Conservation (phyloP, 208 protist species). For the Acanthamoeba castellanii region DNA sequence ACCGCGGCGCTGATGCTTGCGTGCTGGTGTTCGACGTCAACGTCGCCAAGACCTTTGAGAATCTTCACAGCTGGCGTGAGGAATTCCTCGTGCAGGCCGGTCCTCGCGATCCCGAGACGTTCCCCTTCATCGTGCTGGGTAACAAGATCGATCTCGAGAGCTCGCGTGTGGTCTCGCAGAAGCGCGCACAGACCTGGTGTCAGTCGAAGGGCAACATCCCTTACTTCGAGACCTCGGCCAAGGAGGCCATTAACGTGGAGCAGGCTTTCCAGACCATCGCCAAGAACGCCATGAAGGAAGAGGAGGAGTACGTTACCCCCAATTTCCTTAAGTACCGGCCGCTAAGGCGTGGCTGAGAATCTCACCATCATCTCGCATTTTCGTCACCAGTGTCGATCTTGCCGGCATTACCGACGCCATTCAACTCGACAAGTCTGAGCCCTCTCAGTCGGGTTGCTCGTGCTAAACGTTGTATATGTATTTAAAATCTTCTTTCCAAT, state of each 20-base stretch:
- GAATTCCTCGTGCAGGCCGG: conserved; percentile 97
- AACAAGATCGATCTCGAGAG: conserved; percentile 99
- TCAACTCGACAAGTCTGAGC: conserved; percentile 66
- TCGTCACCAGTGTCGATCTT: conserved; percentile 36
- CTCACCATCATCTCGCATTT: neutral
- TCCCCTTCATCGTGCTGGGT: conserved; percentile 98
- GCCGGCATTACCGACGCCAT: conserved; percentile 58
- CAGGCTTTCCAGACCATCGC: conserved; percentile 96
- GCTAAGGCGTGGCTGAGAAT: neutral
- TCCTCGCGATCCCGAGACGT: conserved; percentile 92
- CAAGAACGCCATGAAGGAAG: conserved; percentile 87
- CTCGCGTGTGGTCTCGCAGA: conserved; percentile 90
- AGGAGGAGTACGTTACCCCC: conserved; percentile 72
- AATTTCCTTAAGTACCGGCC: too few species aligned
- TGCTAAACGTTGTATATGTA: conserved; percentile 68
- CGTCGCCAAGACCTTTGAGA: conserved; percentile 91
- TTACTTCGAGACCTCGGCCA: conserved; percentile 99
- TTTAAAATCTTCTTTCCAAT: neutral
- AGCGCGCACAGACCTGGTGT: conserved; percentile 97
- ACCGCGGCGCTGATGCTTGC: conserved; percentile 98
- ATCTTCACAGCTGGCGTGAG: conserved; percentile 96
- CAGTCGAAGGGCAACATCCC: conserved; percentile 95
- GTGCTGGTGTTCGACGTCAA: conserved; percentile 92
- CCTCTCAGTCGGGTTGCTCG: neutral
- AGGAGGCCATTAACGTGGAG: conserved; percentile 98